Base-by-base conservation (phyloP, 208 protist genomes). In the Crithidia acanthocephali region DNA sequence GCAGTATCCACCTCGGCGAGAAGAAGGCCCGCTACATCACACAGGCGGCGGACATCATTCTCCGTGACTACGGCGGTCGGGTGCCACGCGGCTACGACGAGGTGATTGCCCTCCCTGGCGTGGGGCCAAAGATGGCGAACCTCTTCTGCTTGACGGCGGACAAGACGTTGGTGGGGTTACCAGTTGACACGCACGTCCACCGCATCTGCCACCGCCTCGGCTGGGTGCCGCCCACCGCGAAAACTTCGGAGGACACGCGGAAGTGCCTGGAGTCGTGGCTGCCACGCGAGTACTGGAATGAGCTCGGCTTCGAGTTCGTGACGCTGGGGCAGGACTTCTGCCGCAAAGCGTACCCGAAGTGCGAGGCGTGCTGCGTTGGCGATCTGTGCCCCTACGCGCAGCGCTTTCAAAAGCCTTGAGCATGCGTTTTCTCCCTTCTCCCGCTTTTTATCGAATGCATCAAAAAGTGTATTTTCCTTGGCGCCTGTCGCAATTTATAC, bases 121-220 rank as follows among this genome's bases (percentile, higher is more conserved):
- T 98, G 28, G 96, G 94, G 1, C 87, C 91, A 3, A 98, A 98
- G 75, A 98, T 98, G 96, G 94, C 90, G 16, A 75, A 97, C 58
- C 62, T 98, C 8, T 93, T 93, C 64, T 61, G 91, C 16, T 81
- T 90, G 42, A 79, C 65, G 18, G 84, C 81, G 0, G 85, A 90
- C 50, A 67, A 79, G 30, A 67, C 78, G 30, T 70, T 86, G 40
- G 60, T 93, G 42, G 97, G 95, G 10, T 98, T 98, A 60, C 91
- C 91, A 11, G 95, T 98, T 4, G 96, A 98, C 72, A 92, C 90
- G 4, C 97, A 98, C 68, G 93, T 98, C n/a, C 96, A 98, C 59
- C 85, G 95, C 52, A 95, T 98, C 51, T 65, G 68, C 3, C 91
- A 95, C 53, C 79, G 96, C 22, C 91, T 98, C 20, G 56, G 72